Percentiles rank a stretch among this genome's conserved stretches.
Conservation (phyloP, 2,329 filamentous ascomycete genomes). For the Xylariales sp. region DNA sequence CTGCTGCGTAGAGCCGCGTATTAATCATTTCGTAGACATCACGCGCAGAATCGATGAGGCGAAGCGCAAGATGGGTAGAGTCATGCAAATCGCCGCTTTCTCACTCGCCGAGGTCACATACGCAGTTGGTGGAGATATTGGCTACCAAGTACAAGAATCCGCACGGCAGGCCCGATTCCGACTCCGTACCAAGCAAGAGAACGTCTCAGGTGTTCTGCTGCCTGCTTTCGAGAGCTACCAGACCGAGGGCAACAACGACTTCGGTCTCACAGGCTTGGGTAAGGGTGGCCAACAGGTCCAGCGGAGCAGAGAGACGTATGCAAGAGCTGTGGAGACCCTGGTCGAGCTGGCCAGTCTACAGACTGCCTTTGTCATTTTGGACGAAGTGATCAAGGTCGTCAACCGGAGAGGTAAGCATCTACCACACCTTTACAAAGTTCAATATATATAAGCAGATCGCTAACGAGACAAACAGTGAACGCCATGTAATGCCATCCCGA, state of each 20-base stretch:
- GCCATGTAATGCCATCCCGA: slow-evolving; percentile 62
- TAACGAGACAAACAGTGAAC: slow-evolving; percentile 59
- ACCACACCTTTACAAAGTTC: not conserved
- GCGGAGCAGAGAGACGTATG: slow-evolving; percentile 91
- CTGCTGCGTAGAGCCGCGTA: not conserved
- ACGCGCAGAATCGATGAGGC: slow-evolving; percentile 96
- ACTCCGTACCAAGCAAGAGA: slow-evolving; percentile 93
- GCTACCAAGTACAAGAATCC: slow-evolving; percentile 95
- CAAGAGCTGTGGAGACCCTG: slow-evolving; percentile 88
- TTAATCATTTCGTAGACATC: slow-evolving; percentile 62
- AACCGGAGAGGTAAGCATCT: slow-evolving; percentile 74
- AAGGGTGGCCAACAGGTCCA: slow-evolving; percentile 98
- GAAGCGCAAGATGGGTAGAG: slow-evolving; percentile 97
- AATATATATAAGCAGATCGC: not conserved
- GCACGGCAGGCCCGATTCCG: slow-evolving; percentile 90
- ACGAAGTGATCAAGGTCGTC: slow-evolving; percentile 99
- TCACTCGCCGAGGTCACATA: slow-evolving; percentile 97
- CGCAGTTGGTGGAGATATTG: slow-evolving; percentile 90
- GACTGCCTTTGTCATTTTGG: slow-evolving; percentile 95
- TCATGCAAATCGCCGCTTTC: slow-evolving; percentile 99
- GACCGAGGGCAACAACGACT: slow-evolving; percentile 88
- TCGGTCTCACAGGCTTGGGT: slow-evolving; percentile 89
- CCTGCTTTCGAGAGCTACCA: slow-evolving; percentile 91
- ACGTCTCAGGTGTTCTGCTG: slow-evolving; percentile 93
- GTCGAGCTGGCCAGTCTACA: slow-evolving; percentile 93